A percentile compares a stretch with the other conserved stretches of the same genome.
Conservation (phyloP, 1,284 basidiomycete species). For the Austroboletus novae-zelandiae region DNA sequence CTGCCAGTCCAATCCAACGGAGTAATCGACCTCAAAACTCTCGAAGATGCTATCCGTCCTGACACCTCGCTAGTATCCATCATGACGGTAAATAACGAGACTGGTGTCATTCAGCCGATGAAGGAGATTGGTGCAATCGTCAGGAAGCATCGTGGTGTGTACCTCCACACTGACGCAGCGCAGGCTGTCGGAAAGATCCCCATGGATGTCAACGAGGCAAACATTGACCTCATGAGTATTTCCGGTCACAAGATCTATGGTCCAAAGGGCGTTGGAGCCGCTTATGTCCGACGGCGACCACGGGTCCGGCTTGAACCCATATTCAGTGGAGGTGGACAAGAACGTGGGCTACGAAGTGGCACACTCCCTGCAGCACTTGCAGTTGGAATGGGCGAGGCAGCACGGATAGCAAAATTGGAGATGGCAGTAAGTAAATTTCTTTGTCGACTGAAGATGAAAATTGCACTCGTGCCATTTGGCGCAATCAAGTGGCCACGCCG, state of each 20-base stretch:
- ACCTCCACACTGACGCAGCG: constrained; percentile 98
- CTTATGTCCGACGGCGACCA: constrained; percentile 91
- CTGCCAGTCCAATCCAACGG: constrained; percentile 91
- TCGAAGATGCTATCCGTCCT: constrained; percentile 83
- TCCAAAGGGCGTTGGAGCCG: constrained; percentile 95
- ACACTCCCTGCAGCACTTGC: constrained; percentile 89
- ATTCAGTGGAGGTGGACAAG: constrained; percentile 95
- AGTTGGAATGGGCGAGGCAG: constrained; percentile 95
- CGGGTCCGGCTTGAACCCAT: constrained; percentile 95
- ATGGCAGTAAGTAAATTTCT: constrained; percentile 73
- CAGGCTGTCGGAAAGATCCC: constrained; percentile 94
- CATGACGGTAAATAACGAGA: constrained; percentile 99
- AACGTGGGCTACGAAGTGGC: constrained; percentile 92
- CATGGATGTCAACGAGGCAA: constrained; percentile 93
- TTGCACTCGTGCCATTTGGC: constrained; percentile 34
- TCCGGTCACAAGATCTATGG: constrained; percentile 99
- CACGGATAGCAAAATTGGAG: constrained; percentile 87
- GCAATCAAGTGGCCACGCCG: constrained; percentile 45
- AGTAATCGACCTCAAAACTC: constrained; percentile 71
- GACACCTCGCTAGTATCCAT: constrained; percentile 90
- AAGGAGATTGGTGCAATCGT: constrained; percentile 91
- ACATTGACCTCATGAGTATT: constrained; percentile 94
- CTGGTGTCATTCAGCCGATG: constrained; percentile 96
- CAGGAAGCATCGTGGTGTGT: constrained; percentile 81
- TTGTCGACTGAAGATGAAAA: constrained; percentile 49